These are phyloP conservation scores for Phytophthora litchii DNA, from an alignment of 352 stramenopile genomes.

Conservation along the genomic window DNA sequence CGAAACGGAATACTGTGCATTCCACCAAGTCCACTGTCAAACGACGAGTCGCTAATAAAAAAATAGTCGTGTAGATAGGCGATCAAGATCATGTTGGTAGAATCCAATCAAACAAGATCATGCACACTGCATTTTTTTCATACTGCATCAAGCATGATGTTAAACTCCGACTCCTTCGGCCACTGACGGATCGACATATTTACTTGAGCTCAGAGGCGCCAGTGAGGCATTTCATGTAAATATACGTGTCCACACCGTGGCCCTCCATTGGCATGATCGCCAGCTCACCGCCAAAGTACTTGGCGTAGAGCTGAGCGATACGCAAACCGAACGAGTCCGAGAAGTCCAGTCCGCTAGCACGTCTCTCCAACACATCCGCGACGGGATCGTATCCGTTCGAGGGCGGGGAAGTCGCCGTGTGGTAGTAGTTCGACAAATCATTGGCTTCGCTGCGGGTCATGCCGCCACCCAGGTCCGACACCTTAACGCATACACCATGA, in stretches of 20 bases:
- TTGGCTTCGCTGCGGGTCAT: constrained; percentile 82
- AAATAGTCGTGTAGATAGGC: neutral
- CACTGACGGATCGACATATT: constrained; percentile 9
- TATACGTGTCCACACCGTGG: constrained; percentile 96
- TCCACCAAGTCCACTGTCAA: constrained; percentile 1
- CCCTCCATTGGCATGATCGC: constrained; percentile 99
- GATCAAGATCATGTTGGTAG: neutral
- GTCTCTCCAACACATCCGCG: constrained; percentile 67
- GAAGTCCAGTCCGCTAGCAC: constrained; percentile 70
- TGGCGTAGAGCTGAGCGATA: constrained; percentile 92
- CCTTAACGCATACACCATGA: constrained; percentile 83
- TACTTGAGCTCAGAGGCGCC: constrained; percentile 79
- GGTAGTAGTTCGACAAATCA: constrained; percentile 68
- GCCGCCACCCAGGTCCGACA: constrained; percentile 74
- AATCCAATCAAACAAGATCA: neutral
- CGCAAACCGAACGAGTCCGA: constrained; percentile 91
- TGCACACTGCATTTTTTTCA: constrained; percentile 27
- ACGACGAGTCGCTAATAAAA: constrained; percentile 9
- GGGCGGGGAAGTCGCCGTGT: constrained; percentile 24
- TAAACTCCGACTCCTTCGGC: neutral
- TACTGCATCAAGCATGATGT: constrained; percentile 5
- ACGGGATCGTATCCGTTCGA: constrained; percentile 69
- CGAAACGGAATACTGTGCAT: constrained; percentile 37
- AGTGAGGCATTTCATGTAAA: constrained; percentile 89
- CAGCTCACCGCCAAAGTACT: constrained; percentile 99